phyloP scores from a whole-genome alignment of 1,139 yeast genomes.

The Saccharomyces hybrid region DNA sequence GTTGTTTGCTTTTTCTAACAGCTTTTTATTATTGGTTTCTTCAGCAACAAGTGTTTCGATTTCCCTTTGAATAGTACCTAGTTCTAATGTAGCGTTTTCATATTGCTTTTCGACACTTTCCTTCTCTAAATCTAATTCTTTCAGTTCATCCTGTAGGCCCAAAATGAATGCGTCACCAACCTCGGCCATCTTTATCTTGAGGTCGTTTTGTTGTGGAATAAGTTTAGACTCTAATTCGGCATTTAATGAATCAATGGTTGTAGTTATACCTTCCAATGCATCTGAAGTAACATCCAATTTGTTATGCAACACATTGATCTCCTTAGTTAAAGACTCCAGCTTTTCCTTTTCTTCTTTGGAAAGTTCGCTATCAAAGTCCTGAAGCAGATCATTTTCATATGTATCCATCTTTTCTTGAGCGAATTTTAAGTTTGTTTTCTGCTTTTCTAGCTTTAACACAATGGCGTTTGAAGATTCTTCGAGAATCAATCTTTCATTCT shows the following conservation, averaged over 20 bases:
- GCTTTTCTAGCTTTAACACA: constrained; percentile 27
- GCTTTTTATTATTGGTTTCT: constrained; percentile 34
- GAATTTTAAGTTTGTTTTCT: constrained; percentile 20
- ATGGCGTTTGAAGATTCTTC: constrained; percentile 39
- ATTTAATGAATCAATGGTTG: constrained; percentile 43
- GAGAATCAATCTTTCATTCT: constrained; percentile 37
- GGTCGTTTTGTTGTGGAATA: constrained; percentile 35
- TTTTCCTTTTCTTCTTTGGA: constrained; percentile 39
- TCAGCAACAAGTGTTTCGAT: constrained; percentile 26
- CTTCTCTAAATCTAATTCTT: constrained; percentile 18
- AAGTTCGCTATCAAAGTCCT: constrained; percentile 50
- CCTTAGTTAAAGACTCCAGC: constrained; percentile 36
- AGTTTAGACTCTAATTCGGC: constrained; percentile 55
- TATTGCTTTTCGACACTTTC: constrained; percentile 24
- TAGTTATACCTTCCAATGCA: constrained; percentile 43
- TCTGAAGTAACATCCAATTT: constrained; percentile 40
- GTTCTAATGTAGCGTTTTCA: constrained; percentile 31
- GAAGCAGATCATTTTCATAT: constrained; percentile 43
- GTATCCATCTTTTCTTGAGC: constrained; percentile 34
- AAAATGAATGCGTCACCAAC: constrained; percentile 19
- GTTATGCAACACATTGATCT: constrained; percentile 39
- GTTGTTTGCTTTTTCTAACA: constrained; percentile 45
- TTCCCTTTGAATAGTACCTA: constrained; percentile 28
- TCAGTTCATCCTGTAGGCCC: constrained; percentile 33
- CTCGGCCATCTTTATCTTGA: constrained; percentile 14